Evolutionary conservation across 352 stramenopile species (phyloP).

Genomic region (Peronospora belbahrii): DNA sequence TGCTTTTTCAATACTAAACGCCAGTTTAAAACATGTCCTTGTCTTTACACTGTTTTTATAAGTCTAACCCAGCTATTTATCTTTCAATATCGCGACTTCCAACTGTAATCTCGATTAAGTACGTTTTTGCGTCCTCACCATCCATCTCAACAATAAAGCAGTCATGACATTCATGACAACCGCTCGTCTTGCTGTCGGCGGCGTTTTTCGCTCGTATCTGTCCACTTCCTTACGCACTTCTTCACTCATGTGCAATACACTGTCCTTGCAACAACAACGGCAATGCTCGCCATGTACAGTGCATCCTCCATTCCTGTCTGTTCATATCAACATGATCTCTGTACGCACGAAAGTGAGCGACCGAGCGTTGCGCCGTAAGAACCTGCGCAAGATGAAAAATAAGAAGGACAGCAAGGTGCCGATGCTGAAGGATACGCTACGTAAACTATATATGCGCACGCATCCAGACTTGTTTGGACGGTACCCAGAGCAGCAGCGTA

Average conservation of each 20-base stretch:
- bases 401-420: constrained; percentile 42
- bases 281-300: background rate
- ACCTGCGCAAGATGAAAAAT: constrained; percentile 74
- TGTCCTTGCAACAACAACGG: constrained; percentile 1
- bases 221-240: constrained; percentile 6
- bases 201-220: background rate
- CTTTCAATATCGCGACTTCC: no score
- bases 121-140: no score
- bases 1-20: no score
- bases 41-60: no score
- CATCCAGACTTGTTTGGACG: constrained; percentile 71
- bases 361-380: constrained; percentile 57
- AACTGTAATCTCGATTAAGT: no score
- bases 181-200: constrained; percentile 5
- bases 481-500: constrained; percentile 54
- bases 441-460: constrained; percentile 76
- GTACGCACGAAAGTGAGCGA: constrained; percentile 71
- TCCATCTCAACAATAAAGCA: background rate
- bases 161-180: constrained; percentile 4
- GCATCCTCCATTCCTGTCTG: constrained; percentile 19
- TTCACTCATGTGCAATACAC: constrained; percentile 6
- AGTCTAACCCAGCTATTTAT: no score
- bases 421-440: constrained; percentile 66
- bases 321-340: constrained; percentile 3
- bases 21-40: no score